Conservation (phyloP, 1,284 basidiomycete genomes). For the Afroboletus lepidellus region DNA sequence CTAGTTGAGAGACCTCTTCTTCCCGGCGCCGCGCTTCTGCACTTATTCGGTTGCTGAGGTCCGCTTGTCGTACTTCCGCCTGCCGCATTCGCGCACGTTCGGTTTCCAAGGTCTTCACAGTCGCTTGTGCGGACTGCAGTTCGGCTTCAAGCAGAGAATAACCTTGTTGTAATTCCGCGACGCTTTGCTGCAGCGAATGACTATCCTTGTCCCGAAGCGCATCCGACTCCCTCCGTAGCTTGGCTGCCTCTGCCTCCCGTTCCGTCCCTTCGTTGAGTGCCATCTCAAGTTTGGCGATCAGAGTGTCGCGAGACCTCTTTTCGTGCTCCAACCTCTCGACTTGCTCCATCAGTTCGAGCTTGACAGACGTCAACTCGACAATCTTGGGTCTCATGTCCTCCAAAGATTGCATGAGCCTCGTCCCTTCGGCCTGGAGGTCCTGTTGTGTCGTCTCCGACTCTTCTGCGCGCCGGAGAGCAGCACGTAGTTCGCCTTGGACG, state of each 20-base stretch:
- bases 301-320: constrained; percentile 52
- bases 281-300: constrained; percentile 61
- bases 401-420: constrained; percentile 67
- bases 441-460: constrained; percentile 70
- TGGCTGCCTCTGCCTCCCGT: constrained; percentile 46
- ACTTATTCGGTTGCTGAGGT: constrained; percentile 29
- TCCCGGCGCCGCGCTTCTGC: constrained; percentile 41
- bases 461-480: constrained; percentile 62
- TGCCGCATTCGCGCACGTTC: constrained; percentile 58
- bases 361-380: constrained; percentile 70
- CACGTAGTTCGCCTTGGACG: constrained; percentile 58
- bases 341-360: constrained; percentile 64
- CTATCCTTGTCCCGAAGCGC: constrained; percentile 51
- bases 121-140: constrained; percentile 50
- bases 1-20: constrained; percentile 49
- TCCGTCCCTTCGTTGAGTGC: constrained; percentile 53
- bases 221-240: constrained; percentile 43
- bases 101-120: constrained; percentile 53
- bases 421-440: constrained; percentile 71
- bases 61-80: constrained; percentile 47
- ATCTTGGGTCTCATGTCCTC: constrained; percentile 85
- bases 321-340: constrained; percentile 54
- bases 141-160: constrained; percentile 63
- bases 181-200: constrained; percentile 44
- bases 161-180: constrained; percentile 59